phyloP scores from a whole-genome alignment of 768 basidiomycete genomes.

The Russula compacta region DNA sequence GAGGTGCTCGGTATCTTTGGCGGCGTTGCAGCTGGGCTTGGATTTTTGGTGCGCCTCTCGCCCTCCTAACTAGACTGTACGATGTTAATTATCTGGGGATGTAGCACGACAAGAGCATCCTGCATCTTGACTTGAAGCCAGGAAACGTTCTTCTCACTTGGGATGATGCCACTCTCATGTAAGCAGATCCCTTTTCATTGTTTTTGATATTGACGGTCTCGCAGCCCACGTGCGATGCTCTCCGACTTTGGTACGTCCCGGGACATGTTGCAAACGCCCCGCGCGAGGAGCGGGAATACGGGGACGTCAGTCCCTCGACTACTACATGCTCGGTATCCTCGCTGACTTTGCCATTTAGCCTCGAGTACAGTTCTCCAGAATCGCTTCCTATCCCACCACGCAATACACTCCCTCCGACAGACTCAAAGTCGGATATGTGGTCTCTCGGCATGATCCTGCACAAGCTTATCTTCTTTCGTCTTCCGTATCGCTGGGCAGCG shows the following conservation, averaged over 20 bases:
- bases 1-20: slow-evolving; percentile 75
- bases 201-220: not conserved
- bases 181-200: slow-evolving; percentile 22
- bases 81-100: not conserved
- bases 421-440: slow-evolving; percentile 95
- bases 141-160: slow-evolving; percentile 89
- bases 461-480: slow-evolving; percentile 82
- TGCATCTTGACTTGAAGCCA: slow-evolving; percentile 91
- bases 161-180: slow-evolving; percentile 83
- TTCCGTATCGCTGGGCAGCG: slow-evolving; percentile 74
- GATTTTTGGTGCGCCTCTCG: slow-evolving; percentile 61
- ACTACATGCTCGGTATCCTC: not conserved
- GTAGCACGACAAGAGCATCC: slow-evolving; percentile 73
- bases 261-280: slow-evolving; percentile 69
- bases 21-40: slow-evolving; percentile 80
- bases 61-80: too few species aligned
- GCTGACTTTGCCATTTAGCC: slow-evolving; percentile 1
- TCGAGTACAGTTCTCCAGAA: slow-evolving; percentile 44
- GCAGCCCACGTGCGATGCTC: slow-evolving; percentile 85
- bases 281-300: slow-evolving; percentile 80
- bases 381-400: slow-evolving; percentile 61
- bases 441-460: slow-evolving; percentile 93
- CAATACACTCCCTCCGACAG: slow-evolving; percentile 58
- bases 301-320: slow-evolving; percentile 60
- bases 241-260: slow-evolving; percentile 94